Percentiles rank a stretch among this genome's conserved stretches.
These are phyloP conservation scores for Metarhizium sp. DNA, from an alignment of 2,329 filamentous ascomycete species.

Conservation along the genomic window DNA sequence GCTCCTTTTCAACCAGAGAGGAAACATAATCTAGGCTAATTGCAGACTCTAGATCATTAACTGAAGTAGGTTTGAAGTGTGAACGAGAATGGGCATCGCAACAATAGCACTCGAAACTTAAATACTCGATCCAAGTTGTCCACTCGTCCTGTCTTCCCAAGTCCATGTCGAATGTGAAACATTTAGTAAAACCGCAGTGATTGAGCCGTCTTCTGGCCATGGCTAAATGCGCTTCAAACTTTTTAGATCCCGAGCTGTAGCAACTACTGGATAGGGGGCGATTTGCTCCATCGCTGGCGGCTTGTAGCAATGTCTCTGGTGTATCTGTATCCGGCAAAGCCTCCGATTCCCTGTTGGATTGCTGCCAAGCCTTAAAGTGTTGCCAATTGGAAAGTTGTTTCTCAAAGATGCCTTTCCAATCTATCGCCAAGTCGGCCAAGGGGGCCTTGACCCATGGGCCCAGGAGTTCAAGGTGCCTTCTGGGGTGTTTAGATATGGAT, in stretches of 20 bases:
- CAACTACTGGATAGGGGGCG: neutral
- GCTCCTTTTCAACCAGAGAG: no score
- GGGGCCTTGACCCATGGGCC: neutral
- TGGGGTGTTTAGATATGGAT: conserved; percentile 2
- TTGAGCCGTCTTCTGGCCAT: neutral
- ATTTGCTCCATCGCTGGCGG: no score
- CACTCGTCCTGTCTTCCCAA: conserved; percentile 2
- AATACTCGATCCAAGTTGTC: conserved; percentile 6
- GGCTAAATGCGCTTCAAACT: neutral
- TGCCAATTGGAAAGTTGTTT: conserved; percentile 5
- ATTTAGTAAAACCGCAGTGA: conserved; percentile 3
- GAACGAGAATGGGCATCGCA: neutral
- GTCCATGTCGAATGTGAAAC: conserved; percentile 1
- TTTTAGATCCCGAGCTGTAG: neutral
- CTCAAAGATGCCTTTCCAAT: conserved; percentile 5
- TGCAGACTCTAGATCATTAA: no score
- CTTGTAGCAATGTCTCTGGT: neutral
- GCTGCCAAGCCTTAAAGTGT: conserved; percentile 4
- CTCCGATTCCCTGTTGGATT: neutral
- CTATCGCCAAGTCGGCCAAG: neutral
- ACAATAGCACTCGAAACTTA: conserved; percentile 5
- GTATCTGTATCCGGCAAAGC: neutral
- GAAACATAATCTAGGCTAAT: no score
- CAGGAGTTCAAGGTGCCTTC: neutral
- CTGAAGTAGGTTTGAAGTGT: no score